Base-by-base conservation (phyloP, 2,329 filamentous ascomycete genomes). In the Aspergillus texensis region DNA sequence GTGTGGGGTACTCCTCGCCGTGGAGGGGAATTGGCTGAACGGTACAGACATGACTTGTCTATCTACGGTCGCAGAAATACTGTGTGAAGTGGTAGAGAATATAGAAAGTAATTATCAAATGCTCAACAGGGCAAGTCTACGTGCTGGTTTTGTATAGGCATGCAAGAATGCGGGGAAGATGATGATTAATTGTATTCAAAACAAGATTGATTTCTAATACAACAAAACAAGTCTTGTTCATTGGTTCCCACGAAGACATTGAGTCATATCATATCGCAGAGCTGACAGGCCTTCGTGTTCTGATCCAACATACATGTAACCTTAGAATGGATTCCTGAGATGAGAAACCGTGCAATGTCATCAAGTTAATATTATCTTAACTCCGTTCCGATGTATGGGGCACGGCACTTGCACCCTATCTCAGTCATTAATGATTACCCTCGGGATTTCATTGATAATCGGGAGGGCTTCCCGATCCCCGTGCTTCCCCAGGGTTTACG, bases 1-100 rank as follows among this genome's bases (percentile, higher is more conserved):
- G 32, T 72, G 74, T 6, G 77, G 74, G n/a, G 76, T 60, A 9
- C 79, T 70, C 59, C 74, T 75, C 26, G 78, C 75, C 30, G 71
- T 68, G 24, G 75, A 50, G 12, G 81, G 81, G 8, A 79, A 48
- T 14, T 65, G 71, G 57, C 65, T 66, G 52, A 72, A 78, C 28
- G 68, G 65, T 5, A 66, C 43, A 53, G 70, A 63, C 71, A 75
- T 75, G 26, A 21, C 26, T 43, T 26, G 10, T 48, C 21, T 28
- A 28, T 16, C 10, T 41, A 39, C 3, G 32, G 43, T 9, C 3
- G n/a, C 12, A 19, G 14, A 9, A 16, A 34, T 43, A 26, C 24
- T 30, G 26, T 12, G n/a, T 39, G 26, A 19, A 30, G 5, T 4
- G 34, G 41, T 12, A 4, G 34, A 41, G 26, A 43, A 28, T 12